Percentiles rank a stretch among this genome's conserved stretches.
Evolutionary conservation across 306 rosid species (phyloP).

Genomic region (Lithocarpus polystachyus): DNA sequence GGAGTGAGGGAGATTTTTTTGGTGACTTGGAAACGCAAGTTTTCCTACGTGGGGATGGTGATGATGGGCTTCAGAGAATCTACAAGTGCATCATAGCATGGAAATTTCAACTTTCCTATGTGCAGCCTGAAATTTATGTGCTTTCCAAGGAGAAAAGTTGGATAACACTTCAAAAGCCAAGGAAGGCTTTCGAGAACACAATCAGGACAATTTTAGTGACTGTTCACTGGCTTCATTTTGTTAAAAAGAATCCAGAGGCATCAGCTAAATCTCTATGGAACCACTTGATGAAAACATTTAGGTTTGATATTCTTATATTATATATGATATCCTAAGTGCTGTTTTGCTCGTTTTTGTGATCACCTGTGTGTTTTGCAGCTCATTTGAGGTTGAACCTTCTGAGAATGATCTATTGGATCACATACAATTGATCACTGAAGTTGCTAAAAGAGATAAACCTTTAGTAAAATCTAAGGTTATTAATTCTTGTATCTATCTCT

Average conservation of each 20-base stretch:
- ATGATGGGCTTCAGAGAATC: constrained; percentile 38
- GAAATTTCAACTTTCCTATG: constrained; percentile 47
- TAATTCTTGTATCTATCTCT: neutral
- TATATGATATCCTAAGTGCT: neutral
- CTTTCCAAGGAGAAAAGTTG: constrained; percentile 46
- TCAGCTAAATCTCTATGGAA: constrained; percentile 30
- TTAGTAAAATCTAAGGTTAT: constrained; percentile 49
- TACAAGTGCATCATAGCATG: constrained; percentile 49
- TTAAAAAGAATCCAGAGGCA: constrained; percentile 48
- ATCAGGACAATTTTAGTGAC: constrained; percentile 45
- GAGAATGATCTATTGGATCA: constrained; percentile 40
- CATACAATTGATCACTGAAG: constrained; percentile 41
- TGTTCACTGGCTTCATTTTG: constrained; percentile 57
- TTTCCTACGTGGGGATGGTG: constrained; percentile 38
- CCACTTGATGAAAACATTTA: constrained; percentile 31
- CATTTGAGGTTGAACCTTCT: constrained; percentile 38
- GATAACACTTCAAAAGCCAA: constrained; percentile 56
- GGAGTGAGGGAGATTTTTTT: constrained; percentile 33
- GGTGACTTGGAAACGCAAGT: constrained; percentile 15
- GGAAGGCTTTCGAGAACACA: constrained; percentile 35
- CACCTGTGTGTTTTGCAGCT: constrained; percentile 35
- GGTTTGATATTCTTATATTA: constrained; percentile 30
- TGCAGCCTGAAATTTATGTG: constrained; percentile 48
- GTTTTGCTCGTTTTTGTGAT: constrained; percentile 10
- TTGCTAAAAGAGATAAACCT: constrained; percentile 36